These are phyloP conservation scores for Ceratocystiopsis brevicomis DNA, from an alignment of 2,329 filamentous ascomycete species.

Conservation along the genomic window DNA sequence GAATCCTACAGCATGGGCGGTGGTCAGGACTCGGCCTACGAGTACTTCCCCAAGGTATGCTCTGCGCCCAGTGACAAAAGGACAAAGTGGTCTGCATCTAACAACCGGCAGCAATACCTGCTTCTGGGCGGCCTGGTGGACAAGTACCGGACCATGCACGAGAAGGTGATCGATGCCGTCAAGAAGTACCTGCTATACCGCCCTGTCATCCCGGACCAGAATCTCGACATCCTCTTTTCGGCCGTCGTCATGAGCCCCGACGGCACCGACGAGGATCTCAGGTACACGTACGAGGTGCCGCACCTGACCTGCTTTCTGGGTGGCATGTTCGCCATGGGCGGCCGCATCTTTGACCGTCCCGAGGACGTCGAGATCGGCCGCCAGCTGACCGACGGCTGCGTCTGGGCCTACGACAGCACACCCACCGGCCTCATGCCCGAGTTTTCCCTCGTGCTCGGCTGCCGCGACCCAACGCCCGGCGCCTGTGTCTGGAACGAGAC, in stretches of 20 bases:
- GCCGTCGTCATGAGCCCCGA: slow-evolving; percentile 37
- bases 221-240: slow-evolving; percentile 55
- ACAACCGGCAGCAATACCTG: slow-evolving; percentile 37
- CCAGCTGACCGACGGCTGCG: slow-evolving; percentile 48
- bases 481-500: slow-evolving; percentile 35
- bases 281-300: slow-evolving; percentile 38
- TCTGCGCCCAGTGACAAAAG: neutral
- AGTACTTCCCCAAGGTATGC: slow-evolving; percentile 42
- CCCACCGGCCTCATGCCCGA: slow-evolving; percentile 49
- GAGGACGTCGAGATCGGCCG: slow-evolving; percentile 44
- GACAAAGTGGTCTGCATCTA: neutral
- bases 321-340: slow-evolving; percentile 49
- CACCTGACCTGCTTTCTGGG: slow-evolving; percentile 52
- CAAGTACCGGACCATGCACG: slow-evolving; percentile 58
- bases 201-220: slow-evolving; percentile 48
- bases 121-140: slow-evolving; percentile 55
- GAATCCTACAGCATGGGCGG: slow-evolving; percentile 39
- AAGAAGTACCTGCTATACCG: slow-evolving; percentile 60
- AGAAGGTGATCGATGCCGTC: slow-evolving; percentile 45
- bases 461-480: slow-evolving; percentile 18
- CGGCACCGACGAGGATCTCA: slow-evolving; percentile 18
- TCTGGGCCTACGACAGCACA: slow-evolving; percentile 47
- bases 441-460: slow-evolving; percentile 27
- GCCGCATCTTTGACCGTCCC: slow-evolving; percentile 39
- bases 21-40: slow-evolving; percentile 50